Conservation (phyloP, 495 filamentous ascomycete species). For the Hyaloscypha bicolor region DNA sequence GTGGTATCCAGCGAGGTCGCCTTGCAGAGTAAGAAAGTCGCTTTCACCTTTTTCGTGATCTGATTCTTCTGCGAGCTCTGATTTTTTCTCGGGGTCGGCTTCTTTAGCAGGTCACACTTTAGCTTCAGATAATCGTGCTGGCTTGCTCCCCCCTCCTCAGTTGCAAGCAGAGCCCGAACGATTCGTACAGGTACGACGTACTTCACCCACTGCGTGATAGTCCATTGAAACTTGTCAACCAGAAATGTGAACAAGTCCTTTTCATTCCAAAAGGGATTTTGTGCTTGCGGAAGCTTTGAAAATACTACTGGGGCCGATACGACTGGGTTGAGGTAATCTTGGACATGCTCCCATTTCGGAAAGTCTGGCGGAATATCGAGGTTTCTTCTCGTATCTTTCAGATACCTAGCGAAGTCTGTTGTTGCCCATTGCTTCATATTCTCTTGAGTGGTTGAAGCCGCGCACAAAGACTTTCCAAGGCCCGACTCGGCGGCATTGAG, state of each 20-base stretch:
- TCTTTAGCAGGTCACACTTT: slow-evolving; percentile 8
- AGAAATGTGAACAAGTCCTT: slow-evolving; percentile 13
- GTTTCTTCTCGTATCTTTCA: slow-evolving; percentile 1
- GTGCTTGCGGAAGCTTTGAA: neutral
- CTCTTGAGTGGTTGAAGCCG: neutral
- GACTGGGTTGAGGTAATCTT: slow-evolving; percentile 15
- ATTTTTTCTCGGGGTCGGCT: neutral
- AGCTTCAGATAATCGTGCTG: slow-evolving; percentile 20
- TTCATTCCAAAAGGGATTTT: slow-evolving; percentile 2
- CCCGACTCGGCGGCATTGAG: slow-evolving; percentile 15
- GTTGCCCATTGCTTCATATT: slow-evolving; percentile 8
- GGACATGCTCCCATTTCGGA: slow-evolving; percentile 5
- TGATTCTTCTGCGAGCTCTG: neutral
- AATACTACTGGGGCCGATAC: neutral
- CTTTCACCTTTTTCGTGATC: neutral
- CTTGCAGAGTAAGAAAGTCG: neutral
- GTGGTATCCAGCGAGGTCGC: slow-evolving; percentile 11
- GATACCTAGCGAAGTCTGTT: slow-evolving; percentile 1
- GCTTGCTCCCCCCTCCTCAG: slow-evolving; percentile 9
- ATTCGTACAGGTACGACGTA: slow-evolving; percentile 16
- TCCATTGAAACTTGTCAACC: slow-evolving; percentile 21
- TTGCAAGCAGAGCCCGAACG: slow-evolving; percentile 20
- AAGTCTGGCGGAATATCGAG: neutral
- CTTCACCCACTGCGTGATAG: slow-evolving; percentile 4
- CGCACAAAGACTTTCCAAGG: slow-evolving; percentile 17